Evolutionary conservation across 352 stramenopile genomes (phyloP).

Genomic region (Pythium folliculosum): DNA sequence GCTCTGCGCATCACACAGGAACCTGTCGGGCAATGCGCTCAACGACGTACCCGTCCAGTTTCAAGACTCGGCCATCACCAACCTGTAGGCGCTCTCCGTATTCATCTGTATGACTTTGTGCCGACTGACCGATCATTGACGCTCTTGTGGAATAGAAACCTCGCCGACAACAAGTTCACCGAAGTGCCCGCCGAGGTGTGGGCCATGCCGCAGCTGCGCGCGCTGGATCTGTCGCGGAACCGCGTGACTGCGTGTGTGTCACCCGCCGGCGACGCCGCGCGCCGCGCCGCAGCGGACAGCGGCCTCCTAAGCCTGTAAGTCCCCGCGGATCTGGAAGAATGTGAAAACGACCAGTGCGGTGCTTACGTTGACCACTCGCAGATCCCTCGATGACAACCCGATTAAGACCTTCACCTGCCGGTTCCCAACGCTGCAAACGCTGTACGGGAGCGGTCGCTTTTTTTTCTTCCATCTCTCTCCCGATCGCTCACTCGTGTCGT

Average conservation of each 20-base stretch:
- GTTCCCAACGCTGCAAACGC: slow-evolving; percentile 18
- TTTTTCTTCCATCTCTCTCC: not conserved
- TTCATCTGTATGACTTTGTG: not conserved
- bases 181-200: slow-evolving; percentile 31
- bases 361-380: no score
- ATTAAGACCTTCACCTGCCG: slow-evolving; percentile 20
- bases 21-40: slow-evolving; percentile 31
- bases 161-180: slow-evolving; percentile 35
- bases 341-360: no score
- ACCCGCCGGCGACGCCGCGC: slow-evolving; percentile 1
- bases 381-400: no score
- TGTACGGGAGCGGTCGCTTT: slow-evolving; percentile 2
- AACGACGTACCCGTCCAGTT: slow-evolving; percentile 38
- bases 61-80: slow-evolving; percentile 33
- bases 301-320: slow-evolving; percentile 24
- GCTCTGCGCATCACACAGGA: not conserved
- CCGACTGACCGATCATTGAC: not conserved
- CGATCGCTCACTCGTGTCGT: not conserved
- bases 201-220: slow-evolving; percentile 32
- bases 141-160: slow-evolving; percentile 22
- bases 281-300: not conserved
- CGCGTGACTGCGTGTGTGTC: slow-evolving; percentile 27
- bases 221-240: slow-evolving; percentile 37
- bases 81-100: slow-evolving; percentile 29
- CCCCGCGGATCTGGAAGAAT: not conserved